These are phyloP conservation scores for Tuber aestivum DNA, from an alignment of 495 filamentous ascomycete species.

Conservation along the genomic window DNA sequence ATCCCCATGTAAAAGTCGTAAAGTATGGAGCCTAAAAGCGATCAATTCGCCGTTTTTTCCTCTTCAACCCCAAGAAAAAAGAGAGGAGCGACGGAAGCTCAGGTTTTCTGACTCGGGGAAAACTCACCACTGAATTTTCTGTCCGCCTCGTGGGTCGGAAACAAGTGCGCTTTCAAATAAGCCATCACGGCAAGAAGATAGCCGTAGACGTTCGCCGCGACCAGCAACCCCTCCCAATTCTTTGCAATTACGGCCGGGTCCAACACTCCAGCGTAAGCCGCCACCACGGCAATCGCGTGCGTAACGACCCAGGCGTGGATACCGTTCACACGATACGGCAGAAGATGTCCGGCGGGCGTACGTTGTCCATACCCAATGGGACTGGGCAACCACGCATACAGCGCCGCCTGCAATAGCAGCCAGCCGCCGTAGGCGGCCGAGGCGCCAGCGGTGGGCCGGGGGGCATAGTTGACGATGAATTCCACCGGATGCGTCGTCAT, in stretches of 20 bases:
- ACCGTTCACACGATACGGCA: constrained; percentile 46
- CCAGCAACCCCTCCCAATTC: constrained; percentile 46
- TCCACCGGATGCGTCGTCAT: constrained; percentile 33
- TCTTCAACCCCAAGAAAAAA: not conserved
- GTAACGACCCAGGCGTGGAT: constrained; percentile 47
- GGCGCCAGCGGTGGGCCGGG: constrained; percentile 23
- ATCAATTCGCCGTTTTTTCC: not conserved
- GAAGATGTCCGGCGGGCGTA: constrained; percentile 45
- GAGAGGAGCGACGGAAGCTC: not conserved
- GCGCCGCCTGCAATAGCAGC: constrained; percentile 42
- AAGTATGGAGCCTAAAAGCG: constrained; percentile 43
- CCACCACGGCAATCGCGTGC: constrained; percentile 39
- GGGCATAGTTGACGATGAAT: constrained; percentile 25
- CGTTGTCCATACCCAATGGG: constrained; percentile 40
- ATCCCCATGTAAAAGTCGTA: constrained; percentile 50
- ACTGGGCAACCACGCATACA: constrained; percentile 45
- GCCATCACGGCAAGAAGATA: constrained; percentile 44
- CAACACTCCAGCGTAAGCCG: constrained; percentile 37
- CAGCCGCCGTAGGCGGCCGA: constrained; percentile 43
- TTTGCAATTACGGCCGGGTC: constrained; percentile 47
- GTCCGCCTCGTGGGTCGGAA: constrained; percentile 46
- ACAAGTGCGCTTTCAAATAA: constrained; percentile 46
- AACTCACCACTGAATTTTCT: constrained; percentile 47
- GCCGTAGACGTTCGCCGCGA: constrained; percentile 46
- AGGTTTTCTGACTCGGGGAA: not conserved